Conservation (phyloP, 129 eudicot species). For the Flaveria bidentis region DNA sequence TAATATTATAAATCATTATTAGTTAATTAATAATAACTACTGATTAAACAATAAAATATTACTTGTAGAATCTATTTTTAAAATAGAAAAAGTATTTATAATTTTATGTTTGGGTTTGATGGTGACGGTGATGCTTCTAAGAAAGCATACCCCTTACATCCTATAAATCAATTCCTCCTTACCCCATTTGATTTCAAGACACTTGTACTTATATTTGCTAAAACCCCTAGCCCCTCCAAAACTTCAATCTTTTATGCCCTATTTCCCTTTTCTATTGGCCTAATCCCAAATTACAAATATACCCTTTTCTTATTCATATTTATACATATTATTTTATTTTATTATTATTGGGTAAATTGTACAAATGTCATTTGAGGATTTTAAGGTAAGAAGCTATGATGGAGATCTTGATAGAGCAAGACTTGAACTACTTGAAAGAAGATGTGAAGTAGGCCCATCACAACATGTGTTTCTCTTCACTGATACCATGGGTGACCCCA, state of each 20-base stretch:
- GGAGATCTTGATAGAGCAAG: constrained; percentile 44
- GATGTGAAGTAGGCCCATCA: constrained; percentile 65
- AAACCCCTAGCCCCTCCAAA: constrained; percentile 28
- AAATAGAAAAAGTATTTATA: neutral
- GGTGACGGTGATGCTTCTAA: constrained; percentile 24
- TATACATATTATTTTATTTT: constrained; percentile 16
- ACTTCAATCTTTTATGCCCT: constrained; percentile 16
- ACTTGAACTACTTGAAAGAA: constrained; percentile 63
- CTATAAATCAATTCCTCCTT: constrained; percentile 35
- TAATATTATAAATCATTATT: no score
- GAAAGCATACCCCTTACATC: constrained; percentile 30
- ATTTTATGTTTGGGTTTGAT: constrained; percentile 24
- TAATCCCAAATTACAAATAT: constrained; percentile 13
- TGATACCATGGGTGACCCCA: constrained; percentile 74
- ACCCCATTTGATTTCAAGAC: constrained; percentile 33
- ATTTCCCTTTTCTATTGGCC: neutral
- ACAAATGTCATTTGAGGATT: constrained; percentile 47
- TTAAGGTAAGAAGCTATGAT: constrained; percentile 52
- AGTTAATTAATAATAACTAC: neutral
- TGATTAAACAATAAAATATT: neutral
- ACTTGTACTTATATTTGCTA: constrained; percentile 32
- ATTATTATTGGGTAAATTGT: constrained; percentile 3
- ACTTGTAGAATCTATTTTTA: neutral
- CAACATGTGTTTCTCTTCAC: constrained; percentile 53
- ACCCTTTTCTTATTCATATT: constrained; percentile 12